A percentile compares a stretch with the other conserved stretches of the same genome.
phyloP scores from a whole-genome alignment of 2,329 filamentous ascomycete genomes.

The Penicillium nordicum region DNA sequence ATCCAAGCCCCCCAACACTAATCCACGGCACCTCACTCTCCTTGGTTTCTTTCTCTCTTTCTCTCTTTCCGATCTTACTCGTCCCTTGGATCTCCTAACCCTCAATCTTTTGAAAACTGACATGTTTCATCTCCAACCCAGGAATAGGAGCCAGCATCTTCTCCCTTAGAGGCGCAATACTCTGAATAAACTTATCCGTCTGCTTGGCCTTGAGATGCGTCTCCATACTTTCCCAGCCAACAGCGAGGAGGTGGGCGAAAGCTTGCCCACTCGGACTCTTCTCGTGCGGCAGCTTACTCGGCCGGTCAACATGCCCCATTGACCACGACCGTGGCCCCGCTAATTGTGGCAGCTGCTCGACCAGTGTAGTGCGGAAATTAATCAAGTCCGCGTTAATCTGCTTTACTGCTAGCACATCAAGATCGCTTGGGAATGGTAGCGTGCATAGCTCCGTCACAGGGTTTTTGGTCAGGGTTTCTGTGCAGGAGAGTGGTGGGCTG shows the following conservation, averaged over 20 bases:
- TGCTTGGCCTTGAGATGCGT: conserved; percentile 48
- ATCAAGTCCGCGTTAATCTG: conserved; percentile 33
- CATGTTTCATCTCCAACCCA: conserved; percentile 47
- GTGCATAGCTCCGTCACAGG: conserved; percentile 51
- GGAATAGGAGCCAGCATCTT: conserved; percentile 37
- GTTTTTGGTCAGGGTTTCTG: conserved; percentile 31
- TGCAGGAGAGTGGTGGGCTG: conserved; percentile 25
- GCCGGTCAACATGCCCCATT: conserved; percentile 38
- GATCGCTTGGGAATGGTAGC: conserved; percentile 42
- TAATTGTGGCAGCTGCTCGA: conserved; percentile 31
- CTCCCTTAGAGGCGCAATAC: conserved; percentile 43
- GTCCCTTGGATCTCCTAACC: not conserved
- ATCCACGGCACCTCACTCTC: not conserved
- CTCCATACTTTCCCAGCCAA: conserved; percentile 54
- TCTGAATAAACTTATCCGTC: conserved; percentile 44
- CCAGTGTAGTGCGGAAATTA: conserved; percentile 37
- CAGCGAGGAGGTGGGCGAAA: conserved; percentile 41
- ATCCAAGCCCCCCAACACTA: not conserved
- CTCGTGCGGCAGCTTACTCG: conserved; percentile 29
- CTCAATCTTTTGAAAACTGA: conserved; percentile 37
- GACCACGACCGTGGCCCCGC: conserved; percentile 31
- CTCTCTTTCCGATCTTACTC: not conserved
- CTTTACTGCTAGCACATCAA: conserved; percentile 27
- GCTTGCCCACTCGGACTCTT: conserved; percentile 43
- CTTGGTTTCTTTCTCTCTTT: not conserved